Evolutionary conservation across 2,329 filamentous ascomycete genomes (phyloP).

Genomic region (Chalaropsis thielavioides): DNA sequence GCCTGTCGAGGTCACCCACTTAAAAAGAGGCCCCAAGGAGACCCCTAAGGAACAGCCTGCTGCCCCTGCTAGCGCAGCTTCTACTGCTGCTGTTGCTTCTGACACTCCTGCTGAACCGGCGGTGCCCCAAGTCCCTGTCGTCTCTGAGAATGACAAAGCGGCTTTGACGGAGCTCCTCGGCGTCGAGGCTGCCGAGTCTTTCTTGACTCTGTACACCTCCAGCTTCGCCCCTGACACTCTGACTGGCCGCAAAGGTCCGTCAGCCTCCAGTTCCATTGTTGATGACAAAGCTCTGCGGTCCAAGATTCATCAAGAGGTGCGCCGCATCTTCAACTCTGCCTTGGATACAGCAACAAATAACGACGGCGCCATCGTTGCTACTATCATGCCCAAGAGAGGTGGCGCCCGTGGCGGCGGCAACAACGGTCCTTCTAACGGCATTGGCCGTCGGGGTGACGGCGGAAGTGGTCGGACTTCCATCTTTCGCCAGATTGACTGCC

Average conservation of each 20-base stretch:
- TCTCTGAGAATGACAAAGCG: conserved; percentile 24
- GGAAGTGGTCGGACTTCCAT: conserved; percentile 6
- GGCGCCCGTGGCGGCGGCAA: conserved; percentile 14
- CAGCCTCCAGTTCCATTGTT: conserved; percentile 29
- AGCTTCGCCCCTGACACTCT: conserved; percentile 24
- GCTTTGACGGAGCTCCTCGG: conserved; percentile 30
- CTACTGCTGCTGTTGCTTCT: conserved; percentile 9
- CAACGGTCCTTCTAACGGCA: conserved; percentile 6
- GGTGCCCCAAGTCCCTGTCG: conserved; percentile 17
- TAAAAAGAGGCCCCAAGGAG: conserved; percentile 7
- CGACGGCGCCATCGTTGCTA: conserved; percentile 47
- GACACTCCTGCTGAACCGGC: conserved; percentile 25
- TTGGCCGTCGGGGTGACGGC: conserved; percentile 17
- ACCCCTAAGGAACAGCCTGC: conserved; percentile 15
- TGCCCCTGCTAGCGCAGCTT: neutral
- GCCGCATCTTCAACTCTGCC: conserved; percentile 63
- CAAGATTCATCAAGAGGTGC: conserved; percentile 46
- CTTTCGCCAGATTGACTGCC: conserved; percentile 14
- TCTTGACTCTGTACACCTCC: conserved; percentile 30
- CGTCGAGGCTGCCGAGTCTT: conserved; percentile 27
- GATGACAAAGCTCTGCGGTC: conserved; percentile 33
- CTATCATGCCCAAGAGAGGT: conserved; percentile 39
- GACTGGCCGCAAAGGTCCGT: conserved; percentile 22
- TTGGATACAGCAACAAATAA: conserved; percentile 58
- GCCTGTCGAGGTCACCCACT: conserved; percentile 15